A percentile compares a stretch with the other conserved stretches of the same genome.
These are phyloP conservation scores for Exophiala viscosa DNA, from an alignment of 2,329 filamentous ascomycete species.

Conservation along the genomic window DNA sequence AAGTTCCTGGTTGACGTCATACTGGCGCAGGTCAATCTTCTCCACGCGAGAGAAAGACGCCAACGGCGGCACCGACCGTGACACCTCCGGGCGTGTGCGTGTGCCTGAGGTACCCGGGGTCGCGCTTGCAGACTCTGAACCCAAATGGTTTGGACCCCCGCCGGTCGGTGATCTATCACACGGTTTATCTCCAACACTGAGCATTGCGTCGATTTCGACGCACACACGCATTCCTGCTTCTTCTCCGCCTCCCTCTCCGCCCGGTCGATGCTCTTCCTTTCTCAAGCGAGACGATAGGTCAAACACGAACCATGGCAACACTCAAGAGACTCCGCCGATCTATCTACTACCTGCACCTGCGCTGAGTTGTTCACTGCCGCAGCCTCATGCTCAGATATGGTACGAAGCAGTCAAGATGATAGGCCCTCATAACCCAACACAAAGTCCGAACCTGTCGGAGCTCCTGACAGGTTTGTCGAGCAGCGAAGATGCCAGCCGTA, in stretches of 20 bases:
- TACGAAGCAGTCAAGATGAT: constrained; percentile 20
- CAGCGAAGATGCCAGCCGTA: constrained; percentile 82
- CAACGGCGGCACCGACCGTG: neutral
- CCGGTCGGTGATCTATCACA: constrained; percentile 1
- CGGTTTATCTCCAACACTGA: neutral
- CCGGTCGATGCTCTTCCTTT: neutral
- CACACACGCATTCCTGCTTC: constrained; percentile 5
- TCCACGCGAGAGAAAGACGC: neutral
- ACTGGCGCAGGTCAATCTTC: neutral
- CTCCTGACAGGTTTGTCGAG: constrained; percentile 58
- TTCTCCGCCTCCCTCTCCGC: constrained; percentile 1
- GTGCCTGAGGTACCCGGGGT: neutral
- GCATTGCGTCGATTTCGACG: neutral
- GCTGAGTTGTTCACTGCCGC: constrained; percentile 6
- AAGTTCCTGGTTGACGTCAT: constrained; percentile 19
- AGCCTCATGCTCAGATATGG: constrained; percentile 12
- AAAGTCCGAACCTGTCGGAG: constrained; percentile 48
- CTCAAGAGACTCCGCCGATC: constrained; percentile 1
- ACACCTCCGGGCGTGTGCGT: neutral
- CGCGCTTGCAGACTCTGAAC: neutral
- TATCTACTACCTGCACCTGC: constrained; percentile 7
- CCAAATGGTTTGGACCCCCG: neutral
- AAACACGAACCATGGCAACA: constrained; percentile 11
- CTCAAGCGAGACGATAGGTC: constrained; percentile 1
- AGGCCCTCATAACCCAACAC: constrained; percentile 17